Evolutionary conservation across 2,329 filamentous ascomycete genomes (phyloP), one percentile per base, ranked within the genome.

Genomic region (Trichoderma oligosporum): DNA sequence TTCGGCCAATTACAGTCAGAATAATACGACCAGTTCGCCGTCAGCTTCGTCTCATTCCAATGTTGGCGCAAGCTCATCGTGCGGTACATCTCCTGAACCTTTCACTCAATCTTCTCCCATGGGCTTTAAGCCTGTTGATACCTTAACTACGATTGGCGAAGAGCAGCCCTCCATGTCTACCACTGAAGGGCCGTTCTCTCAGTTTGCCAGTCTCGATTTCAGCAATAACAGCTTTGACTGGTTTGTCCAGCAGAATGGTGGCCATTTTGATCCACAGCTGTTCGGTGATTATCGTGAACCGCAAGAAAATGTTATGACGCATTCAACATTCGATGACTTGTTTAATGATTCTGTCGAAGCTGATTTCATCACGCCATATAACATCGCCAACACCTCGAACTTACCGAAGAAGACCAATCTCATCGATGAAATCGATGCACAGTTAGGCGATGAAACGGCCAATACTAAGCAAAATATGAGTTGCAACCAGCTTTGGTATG

Each of bases 401-500:
- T 9, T 29, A 0, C 47, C 77, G 57, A 89, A 87, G 76, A 85
- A 85, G 66, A 41, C 22, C 5, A 88, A 88, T 63, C 80, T 95
- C 38, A 82, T 95, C 61, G 82, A 86, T 36, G 82, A 90, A 69
- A 89, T 95, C 61, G 91, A 96, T 66, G 85, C 83, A 14, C 76
- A 85, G 60, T 86, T 86, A 7, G 84, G 86, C 5, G 88, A 93
- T 7, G 87, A 87, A 33, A 70, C 78, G 38, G 74, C 85, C 4
- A 67, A 71, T 60, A 61, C 31, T 6, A 57, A 67, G 29, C 78
- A 87, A 63, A 81, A 90, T 67, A 79, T 96, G 66, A 91, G 83
- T 59, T 97, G 92, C 75, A 92, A 88, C 65, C 92, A 94, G 70
- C 92, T 97, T 51, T 97, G 93, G 93, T 97, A 82, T 69, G 88